Evolutionary conservation across 768 basidiomycete species (phyloP).

Genomic region (Amylocystis lapponica): DNA sequence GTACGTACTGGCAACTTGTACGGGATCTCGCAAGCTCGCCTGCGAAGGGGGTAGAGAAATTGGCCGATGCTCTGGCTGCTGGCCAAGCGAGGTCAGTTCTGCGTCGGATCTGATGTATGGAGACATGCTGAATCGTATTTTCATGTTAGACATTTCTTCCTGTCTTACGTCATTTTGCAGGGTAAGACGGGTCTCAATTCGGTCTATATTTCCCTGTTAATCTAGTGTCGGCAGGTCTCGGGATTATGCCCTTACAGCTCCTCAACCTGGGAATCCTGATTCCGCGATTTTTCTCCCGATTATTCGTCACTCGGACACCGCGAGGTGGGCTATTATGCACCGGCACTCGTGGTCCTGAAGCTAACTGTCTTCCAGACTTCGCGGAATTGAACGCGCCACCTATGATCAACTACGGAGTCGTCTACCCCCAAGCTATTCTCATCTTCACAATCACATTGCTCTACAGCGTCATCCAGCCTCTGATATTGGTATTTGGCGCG

Average conservation of each 20-base stretch:
- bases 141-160: constrained; percentile 62
- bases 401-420: constrained; percentile 95
- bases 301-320: constrained; percentile 84
- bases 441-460: constrained; percentile 93
- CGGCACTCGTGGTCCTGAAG: not conserved
- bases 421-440: constrained; percentile 95
- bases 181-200: constrained; percentile 33
- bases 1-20: constrained; percentile 88
- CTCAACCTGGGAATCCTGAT: constrained; percentile 88
- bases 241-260: constrained; percentile 93
- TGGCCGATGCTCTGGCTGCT: constrained; percentile 77
- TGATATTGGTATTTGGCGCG: constrained; percentile 93
- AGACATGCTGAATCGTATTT: not conserved
- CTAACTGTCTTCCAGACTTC: constrained; percentile 52
- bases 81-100: constrained; percentile 58
- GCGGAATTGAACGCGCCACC: constrained; percentile 97
- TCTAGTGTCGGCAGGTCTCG: constrained; percentile 57
- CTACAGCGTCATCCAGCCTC: constrained; percentile 93
- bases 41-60: constrained; percentile 88
- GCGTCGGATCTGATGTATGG: not conserved
- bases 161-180: constrained; percentile 82
- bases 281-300: constrained; percentile 65
- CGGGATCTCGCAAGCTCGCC: constrained; percentile 91
- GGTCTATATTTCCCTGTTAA: constrained; percentile 6
- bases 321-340: constrained; percentile 52